phyloP scores from a whole-genome alignment of 495 filamentous ascomycete species.

The Daldinia childiae region DNA sequence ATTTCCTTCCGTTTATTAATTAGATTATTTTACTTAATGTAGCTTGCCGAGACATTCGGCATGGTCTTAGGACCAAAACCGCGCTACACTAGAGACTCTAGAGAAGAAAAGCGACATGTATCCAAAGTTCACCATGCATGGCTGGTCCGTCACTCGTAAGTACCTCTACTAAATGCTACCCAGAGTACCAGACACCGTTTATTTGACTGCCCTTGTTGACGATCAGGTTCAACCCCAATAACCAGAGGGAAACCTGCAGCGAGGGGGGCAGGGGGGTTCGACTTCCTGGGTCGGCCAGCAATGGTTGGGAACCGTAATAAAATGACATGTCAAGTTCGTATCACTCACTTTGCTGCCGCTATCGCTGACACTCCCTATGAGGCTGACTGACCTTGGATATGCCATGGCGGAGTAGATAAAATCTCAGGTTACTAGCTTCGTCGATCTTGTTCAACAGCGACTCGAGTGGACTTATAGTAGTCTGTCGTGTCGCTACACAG shows the following conservation, averaged over 20 bases:
- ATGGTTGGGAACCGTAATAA: constrained; percentile 31
- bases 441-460: constrained; percentile 27
- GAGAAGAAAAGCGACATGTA: constrained; percentile 23
- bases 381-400: constrained; percentile 41
- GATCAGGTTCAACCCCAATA: constrained; percentile 44
- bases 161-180: constrained; percentile 45
- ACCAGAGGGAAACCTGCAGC: constrained; percentile 36
- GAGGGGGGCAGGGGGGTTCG: constrained; percentile 31
- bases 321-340: constrained; percentile 41
- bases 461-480: constrained; percentile 20
- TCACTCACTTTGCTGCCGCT: constrained; percentile 8
- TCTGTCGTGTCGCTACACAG: constrained; percentile 20
- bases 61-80: constrained; percentile 28
- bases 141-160: constrained; percentile 27
- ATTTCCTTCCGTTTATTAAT: constrained; percentile 15
- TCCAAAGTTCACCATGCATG: constrained; percentile 38
- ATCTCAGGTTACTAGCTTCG: constrained; percentile 31
- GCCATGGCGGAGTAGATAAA: constrained; percentile 25
- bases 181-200: constrained; percentile 31
- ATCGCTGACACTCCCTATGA: constrained; percentile 26
- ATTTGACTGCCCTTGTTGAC: constrained; percentile 39
- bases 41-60: constrained; percentile 20
- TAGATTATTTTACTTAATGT: constrained; percentile 19
- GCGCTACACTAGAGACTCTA: constrained; percentile 13
- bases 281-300: constrained; percentile 36